phyloP scores from a whole-genome alignment of 257 asterid species.

The Solanum tacnaense region DNA sequence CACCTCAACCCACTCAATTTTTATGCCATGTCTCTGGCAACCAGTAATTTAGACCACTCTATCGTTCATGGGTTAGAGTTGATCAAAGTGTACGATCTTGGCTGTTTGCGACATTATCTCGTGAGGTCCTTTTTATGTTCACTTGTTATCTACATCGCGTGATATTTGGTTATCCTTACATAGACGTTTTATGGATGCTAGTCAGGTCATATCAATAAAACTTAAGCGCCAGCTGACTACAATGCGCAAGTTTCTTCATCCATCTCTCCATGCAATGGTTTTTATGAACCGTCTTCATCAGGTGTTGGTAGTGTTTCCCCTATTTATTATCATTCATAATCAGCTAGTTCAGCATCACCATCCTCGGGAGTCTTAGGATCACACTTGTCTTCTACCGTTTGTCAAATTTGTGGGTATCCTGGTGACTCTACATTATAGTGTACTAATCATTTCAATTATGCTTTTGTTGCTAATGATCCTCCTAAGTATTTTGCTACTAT shows the following conservation, averaged over 20 bases:
- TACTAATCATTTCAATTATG: not conserved
- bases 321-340: not conserved
- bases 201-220: not conserved
- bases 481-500: not conserved
- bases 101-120: not conserved
- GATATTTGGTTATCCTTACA: not conserved
- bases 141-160: not conserved
- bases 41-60: not conserved
- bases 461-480: not conserved
- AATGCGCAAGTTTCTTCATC: not conserved
- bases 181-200: not conserved
- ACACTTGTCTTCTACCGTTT: not conserved
- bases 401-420: not conserved
- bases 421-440: not conserved
- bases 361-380: not conserved
- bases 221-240: not conserved
- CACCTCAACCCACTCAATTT: not conserved
- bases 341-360: not conserved
- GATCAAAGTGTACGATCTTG: not conserved
- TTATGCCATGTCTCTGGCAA: not conserved
- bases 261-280: not conserved
- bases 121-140: not conserved
- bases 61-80: not conserved
- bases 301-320: not conserved
- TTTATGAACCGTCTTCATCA: accelerated